A percentile compares a stretch with the other conserved stretches of the same genome.
Conservation (phyloP, 2,329 filamentous ascomycete species). For the Mariannaea sp. region DNA sequence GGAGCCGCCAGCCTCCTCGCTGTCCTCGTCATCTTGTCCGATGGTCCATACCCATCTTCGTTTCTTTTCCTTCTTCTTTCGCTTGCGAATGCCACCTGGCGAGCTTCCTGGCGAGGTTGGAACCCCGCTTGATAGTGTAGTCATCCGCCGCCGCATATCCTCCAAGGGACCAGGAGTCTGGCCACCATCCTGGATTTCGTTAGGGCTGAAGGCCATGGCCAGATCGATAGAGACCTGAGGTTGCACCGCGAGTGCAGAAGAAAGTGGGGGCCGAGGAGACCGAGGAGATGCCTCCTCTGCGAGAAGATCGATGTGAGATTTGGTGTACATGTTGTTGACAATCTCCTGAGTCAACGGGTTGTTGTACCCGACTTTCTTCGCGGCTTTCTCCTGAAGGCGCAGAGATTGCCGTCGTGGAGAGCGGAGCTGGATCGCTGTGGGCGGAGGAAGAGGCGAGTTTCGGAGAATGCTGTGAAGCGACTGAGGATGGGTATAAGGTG, state of each 20-base stretch:
- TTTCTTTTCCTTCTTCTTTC: conserved; percentile 62
- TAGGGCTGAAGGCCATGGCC: conserved; percentile 56
- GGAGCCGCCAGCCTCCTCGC: conserved; percentile 46
- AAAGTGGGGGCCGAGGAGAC: conserved; percentile 43
- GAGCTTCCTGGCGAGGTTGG: conserved; percentile 47
- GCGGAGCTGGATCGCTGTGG: conserved; percentile 53
- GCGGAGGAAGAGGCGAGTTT: conserved; percentile 66
- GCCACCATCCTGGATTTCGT: conserved; percentile 64
- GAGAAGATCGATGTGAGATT: conserved; percentile 67
- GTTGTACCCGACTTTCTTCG: conserved; percentile 64
- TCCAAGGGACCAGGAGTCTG: conserved; percentile 67
- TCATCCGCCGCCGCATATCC: conserved; percentile 64
- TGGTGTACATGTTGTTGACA: conserved; percentile 64
- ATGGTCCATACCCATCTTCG: conserved; percentile 71
- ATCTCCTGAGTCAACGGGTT: conserved; percentile 68
- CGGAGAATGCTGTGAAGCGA: conserved; percentile 67
- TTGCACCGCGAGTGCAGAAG: conserved; percentile 37
- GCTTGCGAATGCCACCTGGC: conserved; percentile 55
- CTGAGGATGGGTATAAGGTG: conserved; percentile 64
- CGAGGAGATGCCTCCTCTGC: conserved; percentile 60
- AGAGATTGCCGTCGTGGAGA: conserved; percentile 60
- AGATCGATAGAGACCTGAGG: conserved; percentile 54
- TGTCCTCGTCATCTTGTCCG: conserved; percentile 55
- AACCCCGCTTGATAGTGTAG: conserved; percentile 50
- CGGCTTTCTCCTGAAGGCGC: conserved; percentile 58